These are phyloP conservation scores for Cicer pinnatifidum DNA, from an alignment of 306 rosid species.

Conservation along the genomic window DNA sequence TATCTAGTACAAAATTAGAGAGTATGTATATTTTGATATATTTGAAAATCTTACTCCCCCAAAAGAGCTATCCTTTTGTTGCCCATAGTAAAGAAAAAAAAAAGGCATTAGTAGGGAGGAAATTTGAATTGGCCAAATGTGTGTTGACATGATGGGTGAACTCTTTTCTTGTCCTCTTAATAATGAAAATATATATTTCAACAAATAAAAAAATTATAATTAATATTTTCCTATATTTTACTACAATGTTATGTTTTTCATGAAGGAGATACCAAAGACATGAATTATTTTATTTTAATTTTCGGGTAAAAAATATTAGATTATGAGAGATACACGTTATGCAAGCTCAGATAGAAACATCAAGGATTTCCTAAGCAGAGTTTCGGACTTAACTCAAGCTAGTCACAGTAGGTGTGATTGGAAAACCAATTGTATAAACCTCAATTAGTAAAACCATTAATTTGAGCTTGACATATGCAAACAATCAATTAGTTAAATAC, in stretches of 20 bases:
- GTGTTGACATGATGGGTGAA: not conserved
- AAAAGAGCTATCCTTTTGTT: not conserved
- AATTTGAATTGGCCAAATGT: constrained; percentile 5
- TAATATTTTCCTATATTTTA: not conserved
- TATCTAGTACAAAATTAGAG: constrained; percentile 41
- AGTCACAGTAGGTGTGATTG: no score
- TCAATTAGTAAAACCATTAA: no score
- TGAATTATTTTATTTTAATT: no score
- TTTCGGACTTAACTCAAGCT: no score
- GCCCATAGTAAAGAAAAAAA: constrained; percentile 1
- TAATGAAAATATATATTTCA: constrained; percentile 1
- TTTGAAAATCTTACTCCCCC: constrained; percentile 30
- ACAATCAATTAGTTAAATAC: no score
- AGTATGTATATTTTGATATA: constrained; percentile 36
- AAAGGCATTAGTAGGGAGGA: not conserved
- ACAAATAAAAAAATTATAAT: not conserved
- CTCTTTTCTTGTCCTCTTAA: not conserved
- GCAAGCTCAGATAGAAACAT: no score
- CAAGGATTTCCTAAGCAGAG: no score
- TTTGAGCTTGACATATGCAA: no score
- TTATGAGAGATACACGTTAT: no score
- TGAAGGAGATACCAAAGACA: not conserved
- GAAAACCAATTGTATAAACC: no score
- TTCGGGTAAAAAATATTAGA: no score
- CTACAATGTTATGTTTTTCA: not conserved